Conservation (phyloP, 169 alveolate species). For the Babesia ovis region DNA sequence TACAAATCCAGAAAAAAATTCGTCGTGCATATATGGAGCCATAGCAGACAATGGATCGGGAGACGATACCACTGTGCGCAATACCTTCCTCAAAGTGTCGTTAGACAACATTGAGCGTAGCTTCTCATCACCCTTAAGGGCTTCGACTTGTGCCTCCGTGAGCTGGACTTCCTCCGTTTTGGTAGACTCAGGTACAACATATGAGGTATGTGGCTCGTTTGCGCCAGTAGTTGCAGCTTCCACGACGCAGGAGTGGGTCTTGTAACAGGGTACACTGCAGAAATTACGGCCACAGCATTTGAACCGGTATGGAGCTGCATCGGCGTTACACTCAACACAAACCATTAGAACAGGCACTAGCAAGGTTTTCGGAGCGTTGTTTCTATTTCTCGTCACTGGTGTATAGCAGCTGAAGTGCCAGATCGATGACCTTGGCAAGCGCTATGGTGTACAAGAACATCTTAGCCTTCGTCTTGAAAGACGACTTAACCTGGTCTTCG, state of each 20-base stretch:
- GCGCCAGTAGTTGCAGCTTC: background rate
- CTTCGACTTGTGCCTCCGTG: conserved; percentile 1
- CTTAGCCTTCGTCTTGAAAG: conserved; percentile 52
- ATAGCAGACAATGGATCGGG: conserved; percentile 8
- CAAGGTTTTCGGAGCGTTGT: too few species aligned
- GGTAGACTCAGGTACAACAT: background rate
- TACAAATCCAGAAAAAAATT: conserved; percentile 27
- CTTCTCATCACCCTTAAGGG: conserved; percentile 29
- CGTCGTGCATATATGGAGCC: conserved; percentile 45
- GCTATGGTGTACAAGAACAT: conserved; percentile 56
- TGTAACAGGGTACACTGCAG: conserved; percentile 58
- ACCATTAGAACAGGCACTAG: conserved; percentile 5
- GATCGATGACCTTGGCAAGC: conserved; percentile 29
- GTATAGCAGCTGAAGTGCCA: background rate
- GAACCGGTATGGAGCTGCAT: conserved; percentile 39
- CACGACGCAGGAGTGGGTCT: conserved; percentile 34
- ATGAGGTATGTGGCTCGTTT: background rate
- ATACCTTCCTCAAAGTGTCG: conserved; percentile 17
- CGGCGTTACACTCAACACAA: conserved; percentile 44
- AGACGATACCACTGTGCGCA: conserved; percentile 4
- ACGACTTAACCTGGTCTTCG: conserved; percentile 22
- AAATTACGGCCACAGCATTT: conserved; percentile 54
- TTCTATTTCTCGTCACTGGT: conserved; percentile 6
- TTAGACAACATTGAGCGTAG: conserved; percentile 27
- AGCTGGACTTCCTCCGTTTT: conserved; percentile 4